Conservation (phyloP, 805 yeast species). For the Aciculoconidium aculeatum region DNA sequence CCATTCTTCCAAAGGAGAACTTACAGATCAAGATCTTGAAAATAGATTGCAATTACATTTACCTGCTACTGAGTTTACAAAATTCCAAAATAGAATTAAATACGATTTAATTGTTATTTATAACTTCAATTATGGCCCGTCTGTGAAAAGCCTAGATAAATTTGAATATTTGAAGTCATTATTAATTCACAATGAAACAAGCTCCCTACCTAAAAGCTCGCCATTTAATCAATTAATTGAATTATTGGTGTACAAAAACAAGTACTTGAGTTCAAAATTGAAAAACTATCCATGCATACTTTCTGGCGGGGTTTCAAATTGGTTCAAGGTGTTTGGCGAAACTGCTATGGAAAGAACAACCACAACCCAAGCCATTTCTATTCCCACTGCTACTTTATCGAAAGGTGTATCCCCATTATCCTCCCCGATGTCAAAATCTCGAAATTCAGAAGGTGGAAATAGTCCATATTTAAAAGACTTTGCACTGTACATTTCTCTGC, state of each 20-base stretch:
- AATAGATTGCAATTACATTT: constrained; percentile 50
- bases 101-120: constrained; percentile 66
- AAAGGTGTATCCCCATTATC: constrained; percentile 8
- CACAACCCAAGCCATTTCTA: constrained; percentile 8
- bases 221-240: constrained; percentile 49
- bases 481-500: constrained; percentile 22
- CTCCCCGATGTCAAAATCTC: neutral
- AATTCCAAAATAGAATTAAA: constrained; percentile 47
- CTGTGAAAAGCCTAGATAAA: no score
- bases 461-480: constrained; percentile 25
- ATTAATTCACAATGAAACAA: no score
- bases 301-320: constrained; percentile 32
- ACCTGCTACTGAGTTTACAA: constrained; percentile 47
- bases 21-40: constrained; percentile 64
- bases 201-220: constrained; percentile 47
- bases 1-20: no score
- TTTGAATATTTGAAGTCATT: constrained; percentile 23
- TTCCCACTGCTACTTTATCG: constrained; percentile 16
- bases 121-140: constrained; percentile 41
- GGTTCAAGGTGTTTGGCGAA: constrained; percentile 30
- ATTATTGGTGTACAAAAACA: constrained; percentile 24
- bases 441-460: neutral
- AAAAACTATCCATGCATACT: constrained; percentile 27
- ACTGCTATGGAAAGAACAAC: constrained; percentile 13
- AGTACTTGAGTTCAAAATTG: constrained; percentile 28